A percentile compares a stretch with the other conserved stretches of the same genome.
phyloP scores from a whole-genome alignment of 768 basidiomycete species.

The Termitomyces bulborhizus region DNA sequence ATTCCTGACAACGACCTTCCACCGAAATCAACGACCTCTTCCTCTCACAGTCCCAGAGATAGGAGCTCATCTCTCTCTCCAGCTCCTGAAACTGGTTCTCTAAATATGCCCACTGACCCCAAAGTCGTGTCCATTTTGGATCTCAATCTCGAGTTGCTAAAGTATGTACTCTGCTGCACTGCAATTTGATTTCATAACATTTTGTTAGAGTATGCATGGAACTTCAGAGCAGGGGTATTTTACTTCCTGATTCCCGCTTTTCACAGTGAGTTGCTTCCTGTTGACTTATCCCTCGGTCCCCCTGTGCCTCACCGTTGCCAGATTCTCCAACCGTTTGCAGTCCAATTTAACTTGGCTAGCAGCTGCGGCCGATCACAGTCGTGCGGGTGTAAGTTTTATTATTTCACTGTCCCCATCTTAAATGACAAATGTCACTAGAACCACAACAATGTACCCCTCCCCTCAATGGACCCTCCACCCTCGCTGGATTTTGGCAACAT shows the following conservation, averaged over 20 bases:
- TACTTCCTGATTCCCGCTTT: constrained; percentile 41
- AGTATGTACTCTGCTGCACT: constrained; percentile 31
- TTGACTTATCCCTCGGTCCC: neutral
- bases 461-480: constrained; percentile 50
- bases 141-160: constrained; percentile 63
- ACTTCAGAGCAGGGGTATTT: constrained; percentile 49
- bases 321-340: constrained; percentile 58
- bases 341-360: constrained; percentile 70
- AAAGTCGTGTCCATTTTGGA: constrained; percentile 61
- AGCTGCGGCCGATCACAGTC: constrained; percentile 53
- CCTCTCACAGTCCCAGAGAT: constrained; percentile 27
- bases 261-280: constrained; percentile 41
- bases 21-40: constrained; percentile 16
- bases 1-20: neutral
- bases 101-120: constrained; percentile 17
- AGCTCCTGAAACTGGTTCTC: constrained; percentile 37
- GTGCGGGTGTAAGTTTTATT: constrained; percentile 36
- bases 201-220: constrained; percentile 50
- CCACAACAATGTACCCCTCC: constrained; percentile 34
- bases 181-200: too few species aligned
- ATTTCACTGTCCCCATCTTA: too few species aligned
- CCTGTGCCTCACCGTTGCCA: constrained; percentile 18
- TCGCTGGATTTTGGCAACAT: constrained; percentile 38
- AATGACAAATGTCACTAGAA: constrained; percentile 14
- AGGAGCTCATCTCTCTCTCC: constrained; percentile 55